Base-by-base conservation (phyloP, 2,329 filamentous ascomycete genomes). In the Aureobasidium mangrovei region DNA sequence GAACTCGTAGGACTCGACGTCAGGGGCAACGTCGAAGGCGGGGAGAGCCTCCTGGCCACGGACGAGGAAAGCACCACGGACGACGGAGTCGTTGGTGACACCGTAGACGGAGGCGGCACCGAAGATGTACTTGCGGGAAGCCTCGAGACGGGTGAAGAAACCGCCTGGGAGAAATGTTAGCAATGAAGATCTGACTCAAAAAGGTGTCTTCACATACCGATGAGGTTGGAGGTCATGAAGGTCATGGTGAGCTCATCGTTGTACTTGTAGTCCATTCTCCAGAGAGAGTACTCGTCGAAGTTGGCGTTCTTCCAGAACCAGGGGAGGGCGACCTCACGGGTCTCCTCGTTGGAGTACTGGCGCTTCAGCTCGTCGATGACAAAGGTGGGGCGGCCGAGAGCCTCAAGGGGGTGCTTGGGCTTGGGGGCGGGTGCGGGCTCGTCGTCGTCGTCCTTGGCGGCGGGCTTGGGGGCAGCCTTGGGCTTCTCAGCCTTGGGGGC, bases 181-280 rank as follows among this genome's bases (percentile, higher is more conserved):
- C 52, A 53, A 38, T 10, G 42, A 28, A 12, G 9, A 9, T 31
- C 2, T 26, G 7, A 42, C 7, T n/a, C 24, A 53, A 10, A 8
- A 9, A 8, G 18, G 4, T 3, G 32, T 7, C 32, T 7, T 7
- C 7, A 65, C 74, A 64, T 69, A 77, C 81, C 91, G 71, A 98
- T 91, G 74, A 97, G 79, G 83, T 98, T 98, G 81, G 86, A 88
- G 65, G 89, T 91, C 93, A 98, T 98, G 87, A 98, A 98, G 69
- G 86, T 87, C 74, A 93, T 78, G 69, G 89, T 96, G 64, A 98
- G 82, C 84, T 98, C 93, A 59, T 95, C 84, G 76, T 96, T 95
- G 82, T 98, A 98, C 85, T 95, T 96, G 85, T 95, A 98, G 76
- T 91, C 85, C 65, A 91, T 77, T 72, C 83, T 84, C 89, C 90